Base-by-base conservation (phyloP, 768 basidiomycete genomes). In the Mycena metata region DNA sequence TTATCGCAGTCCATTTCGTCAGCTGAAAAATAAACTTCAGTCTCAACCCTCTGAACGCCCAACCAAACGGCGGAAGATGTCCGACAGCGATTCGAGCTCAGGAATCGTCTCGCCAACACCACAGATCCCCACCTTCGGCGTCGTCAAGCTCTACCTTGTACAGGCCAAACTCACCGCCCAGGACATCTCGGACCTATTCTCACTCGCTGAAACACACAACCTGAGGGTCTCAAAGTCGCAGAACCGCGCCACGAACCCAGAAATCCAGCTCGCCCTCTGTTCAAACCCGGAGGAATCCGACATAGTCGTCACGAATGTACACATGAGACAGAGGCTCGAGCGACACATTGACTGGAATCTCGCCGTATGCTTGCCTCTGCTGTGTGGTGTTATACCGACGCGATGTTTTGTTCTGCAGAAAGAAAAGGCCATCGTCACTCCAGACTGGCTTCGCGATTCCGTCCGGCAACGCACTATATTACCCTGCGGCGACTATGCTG, bases 371-470 rank as follows among this genome's bases (percentile, higher is more conserved):
- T n/a, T 82, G 21, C 54, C 23, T 66, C 35, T 56, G 10, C n/a
- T n/a, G 45, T 50, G n/a, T 7, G 59, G 26, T 67, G 19, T 57
- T 60, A 24, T 26, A 60, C 46, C 16, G 36, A 43, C 16, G 41
- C 50, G n/a, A n/a, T n/a, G n/a, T n/a, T n/a, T 33, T 46, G 30
- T 42, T 39, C 35, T 56, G n/a, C 72, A 93, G 91, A 86, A 84
- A 80, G 82, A 82, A 39, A 94, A 91, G 72, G 81, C 85, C 0
- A 84, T 94, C 24, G 91, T 95, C 13, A 89, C 85, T 2, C 91
- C 92, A 0, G 80, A 87, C 36, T 95, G 93, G 93, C 83, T 95
- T 19, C 82, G 77, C 36, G 85, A 91, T 64, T 91, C 90, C 4
- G 78, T 88, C 19, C 73, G 77, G 26, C 78, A 81, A 47, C 81